A percentile compares a stretch with the other conserved stretches of the same genome.
Conservation (phyloP, 495 filamentous ascomycete genomes). For the Neurospora pannonica region DNA sequence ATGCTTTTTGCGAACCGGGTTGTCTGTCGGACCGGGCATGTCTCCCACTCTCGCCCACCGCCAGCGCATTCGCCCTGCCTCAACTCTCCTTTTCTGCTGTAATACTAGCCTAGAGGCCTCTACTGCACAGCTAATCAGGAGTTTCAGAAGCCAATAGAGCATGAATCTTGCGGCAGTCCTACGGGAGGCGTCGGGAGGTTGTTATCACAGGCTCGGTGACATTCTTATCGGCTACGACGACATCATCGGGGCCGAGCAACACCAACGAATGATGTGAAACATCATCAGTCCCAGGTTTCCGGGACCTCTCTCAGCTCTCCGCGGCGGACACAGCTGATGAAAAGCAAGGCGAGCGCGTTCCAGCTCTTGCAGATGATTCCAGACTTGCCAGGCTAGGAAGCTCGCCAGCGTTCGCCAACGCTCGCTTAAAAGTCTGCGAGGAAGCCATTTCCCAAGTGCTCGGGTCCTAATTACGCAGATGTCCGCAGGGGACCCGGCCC, state of each 20-base stretch:
- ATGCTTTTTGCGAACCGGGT: neutral
- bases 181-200: neutral
- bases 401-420: neutral
- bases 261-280: neutral
- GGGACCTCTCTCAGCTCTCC: neutral
- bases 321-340: neutral
- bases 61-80: neutral
- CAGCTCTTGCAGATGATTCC: neutral
- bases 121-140: neutral
- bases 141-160: neutral
- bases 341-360: neutral
- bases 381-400: neutral
- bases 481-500: neutral
- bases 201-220: neutral
- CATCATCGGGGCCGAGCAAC: neutral
- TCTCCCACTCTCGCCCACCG: neutral
- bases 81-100: neutral
- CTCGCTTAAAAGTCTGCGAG: neutral
- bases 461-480: neutral
- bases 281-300: neutral
- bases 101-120: neutral
- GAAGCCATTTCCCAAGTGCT: neutral
- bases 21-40: neutral
- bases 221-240: neutral
- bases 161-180: neutral